Evolutionary conservation across 306 rosid species (phyloP).

Genomic region (Arachis hypogaea): DNA sequence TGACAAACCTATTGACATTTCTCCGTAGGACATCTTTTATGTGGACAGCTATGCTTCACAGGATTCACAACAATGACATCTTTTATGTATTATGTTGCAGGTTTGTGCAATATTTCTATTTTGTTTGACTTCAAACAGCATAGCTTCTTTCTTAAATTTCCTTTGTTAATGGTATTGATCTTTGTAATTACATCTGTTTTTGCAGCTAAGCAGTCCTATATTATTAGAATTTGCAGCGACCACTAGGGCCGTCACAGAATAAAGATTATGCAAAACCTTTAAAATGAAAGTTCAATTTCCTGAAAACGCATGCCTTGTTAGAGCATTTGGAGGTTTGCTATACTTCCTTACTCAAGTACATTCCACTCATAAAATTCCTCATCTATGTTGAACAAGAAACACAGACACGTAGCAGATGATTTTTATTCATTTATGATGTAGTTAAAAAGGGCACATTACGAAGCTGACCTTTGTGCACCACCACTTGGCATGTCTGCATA

Average conservation of each 20-base stretch:
- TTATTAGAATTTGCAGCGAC: neutral
- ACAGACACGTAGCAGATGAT: neutral
- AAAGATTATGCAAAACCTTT: neutral
- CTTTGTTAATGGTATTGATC: neutral
- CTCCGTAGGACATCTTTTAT: too few relatives aligned
- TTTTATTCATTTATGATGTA: slow-evolving; percentile 6
- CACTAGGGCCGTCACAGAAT: neutral
- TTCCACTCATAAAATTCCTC: slow-evolving; percentile 11
- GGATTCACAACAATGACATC: too few relatives aligned
- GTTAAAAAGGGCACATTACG: slow-evolving; percentile 6
- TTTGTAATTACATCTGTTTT: neutral
- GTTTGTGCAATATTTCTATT: too few relatives aligned
- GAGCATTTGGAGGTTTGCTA: slow-evolving; percentile 13
- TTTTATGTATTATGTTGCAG: too few relatives aligned
- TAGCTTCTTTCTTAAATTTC: neutral
- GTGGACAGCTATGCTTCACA: too few relatives aligned
- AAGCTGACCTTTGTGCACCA: slow-evolving; percentile 49
- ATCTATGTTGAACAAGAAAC: slow-evolving; percentile 8
- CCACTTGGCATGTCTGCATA: slow-evolving; percentile 46
- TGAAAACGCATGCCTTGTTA: neutral
- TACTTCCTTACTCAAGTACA: slow-evolving; percentile 1
- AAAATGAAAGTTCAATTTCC: neutral
- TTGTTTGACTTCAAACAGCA: neutral
- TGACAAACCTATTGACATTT: too few relatives aligned
- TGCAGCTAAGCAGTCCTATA: neutral